Conservation (phyloP, 495 filamentous ascomycete genomes). For the Neurospora sp. region DNA sequence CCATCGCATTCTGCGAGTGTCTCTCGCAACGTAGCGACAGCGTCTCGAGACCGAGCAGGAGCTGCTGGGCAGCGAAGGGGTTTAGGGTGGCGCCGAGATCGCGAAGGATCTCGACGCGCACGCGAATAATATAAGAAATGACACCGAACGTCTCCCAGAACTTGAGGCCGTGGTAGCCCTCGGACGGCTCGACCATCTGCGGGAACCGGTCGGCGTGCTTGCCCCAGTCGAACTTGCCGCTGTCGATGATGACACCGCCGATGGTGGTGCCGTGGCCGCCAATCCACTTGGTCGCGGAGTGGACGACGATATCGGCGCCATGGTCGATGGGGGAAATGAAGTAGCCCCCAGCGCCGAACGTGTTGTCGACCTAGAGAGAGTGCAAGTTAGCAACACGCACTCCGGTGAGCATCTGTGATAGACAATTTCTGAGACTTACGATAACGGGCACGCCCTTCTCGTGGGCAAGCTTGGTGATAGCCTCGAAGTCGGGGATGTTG, state of each 20-base stretch:
- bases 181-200: slow-evolving; percentile 82
- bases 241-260: slow-evolving; percentile 80
- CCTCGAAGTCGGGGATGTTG: slow-evolving; percentile 86
- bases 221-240: slow-evolving; percentile 96
- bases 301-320: slow-evolving; percentile 90
- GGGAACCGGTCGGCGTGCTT: slow-evolving; percentile 82
- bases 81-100: slow-evolving; percentile 80
- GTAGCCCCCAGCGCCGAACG: slow-evolving; percentile 93
- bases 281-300: slow-evolving; percentile 98
- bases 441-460: slow-evolving; percentile 76
- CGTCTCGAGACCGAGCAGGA: slow-evolving; percentile 85
- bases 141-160: slow-evolving; percentile 98
- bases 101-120: slow-evolving; percentile 70
- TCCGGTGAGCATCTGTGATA: slow-evolving; percentile 1
- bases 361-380: slow-evolving; percentile 69
- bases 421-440: slow-evolving; percentile 37
- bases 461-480: slow-evolving; percentile 69
- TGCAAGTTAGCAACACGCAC: background rate
- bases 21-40: slow-evolving; percentile 76
- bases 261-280: slow-evolving; percentile 96
- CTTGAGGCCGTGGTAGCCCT: slow-evolving; percentile 92
- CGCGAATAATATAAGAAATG: too few relatives aligned
- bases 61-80: slow-evolving; percentile 92
- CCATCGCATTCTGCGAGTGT: slow-evolving; percentile 76
- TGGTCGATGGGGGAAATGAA: slow-evolving; percentile 96